Evolutionary conservation across 1,139 yeast genomes (phyloP), one percentile per base, ranked within the genome.

Genomic region (Candida neerlandica): DNA sequence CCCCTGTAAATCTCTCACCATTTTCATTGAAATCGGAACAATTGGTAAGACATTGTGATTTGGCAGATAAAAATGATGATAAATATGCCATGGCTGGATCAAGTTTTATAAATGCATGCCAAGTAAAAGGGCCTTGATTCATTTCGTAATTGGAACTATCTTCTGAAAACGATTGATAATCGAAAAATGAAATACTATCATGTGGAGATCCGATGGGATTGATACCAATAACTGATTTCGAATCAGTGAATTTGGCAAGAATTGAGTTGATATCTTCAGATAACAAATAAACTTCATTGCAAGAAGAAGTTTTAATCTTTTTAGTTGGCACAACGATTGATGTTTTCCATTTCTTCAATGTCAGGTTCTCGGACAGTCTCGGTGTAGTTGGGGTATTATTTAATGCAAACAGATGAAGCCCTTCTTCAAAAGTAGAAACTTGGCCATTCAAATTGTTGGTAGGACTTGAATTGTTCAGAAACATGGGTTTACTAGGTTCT

Each of bases 111-210:
- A 75, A 55, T 0, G 78, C 64, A 7, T 70, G 55, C 70, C 78
- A 70, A 0, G 79, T 63, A 43, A 72, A 66, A 0, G 76, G 67
- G 1, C 76, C 78, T 55, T 62, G 68, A 44, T 64, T 61, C 40
- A 68, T 52, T 38, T 71, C 57, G 1, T 60, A 51, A 1, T 55
- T 41, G 10, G 57, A 63, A 43, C 59, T 60, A 19, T 57, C 49
- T 41, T 60, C 58, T 2, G 62, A 44, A 0, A 70, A 59, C 5
- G 66, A 54, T 49, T 60, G 63, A 6, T 66, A 68, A 15, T 64
- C 65, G 52, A 64, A 69, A 44, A 71, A 66, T 48, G 65, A 66
- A 38, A 71, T 62, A 2, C 54, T 46, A 7, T 63, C 68, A 14
- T 61, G 55, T 27, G 56, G 60, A 9, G 56, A 57, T 15, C 55